Percentiles rank a stretch among this genome's conserved stretches.
Evolutionary conservation across 768 basidiomycete genomes (phyloP).

Genomic region (Mrakia blollopis): DNA sequence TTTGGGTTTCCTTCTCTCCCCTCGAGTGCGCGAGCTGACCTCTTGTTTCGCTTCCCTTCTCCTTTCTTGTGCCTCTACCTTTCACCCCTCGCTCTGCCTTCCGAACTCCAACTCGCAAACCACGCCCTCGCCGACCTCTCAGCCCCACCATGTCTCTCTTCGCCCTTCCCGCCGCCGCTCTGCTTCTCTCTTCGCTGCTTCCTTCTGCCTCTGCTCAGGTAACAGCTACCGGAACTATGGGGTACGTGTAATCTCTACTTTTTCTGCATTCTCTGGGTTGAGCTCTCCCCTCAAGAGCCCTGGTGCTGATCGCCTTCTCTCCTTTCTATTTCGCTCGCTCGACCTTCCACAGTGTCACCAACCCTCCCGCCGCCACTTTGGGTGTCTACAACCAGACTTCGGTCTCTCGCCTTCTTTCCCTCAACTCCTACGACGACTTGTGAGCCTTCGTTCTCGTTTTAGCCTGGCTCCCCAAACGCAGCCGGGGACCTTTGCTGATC

Average conservation of each 20-base stretch:
- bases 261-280: no score
- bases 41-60: neutral
- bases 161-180: constrained; percentile 11
- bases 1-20: neutral
- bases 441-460: neutral
- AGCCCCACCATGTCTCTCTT: neutral
- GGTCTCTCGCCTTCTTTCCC: constrained; percentile 21
- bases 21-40: neutral
- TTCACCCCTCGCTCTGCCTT: neutral
- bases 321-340: neutral
- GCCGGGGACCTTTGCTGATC: neutral
- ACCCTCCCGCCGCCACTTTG: constrained; percentile 14
- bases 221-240: neutral
- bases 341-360: neutral
- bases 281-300: neutral
- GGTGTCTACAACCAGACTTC: constrained; percentile 32
- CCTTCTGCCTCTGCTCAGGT: constrained; percentile 11
- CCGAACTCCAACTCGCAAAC: no score
- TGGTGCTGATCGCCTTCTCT: neutral
- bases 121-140: neutral
- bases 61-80: neutral
- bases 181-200: constrained; percentile 9
- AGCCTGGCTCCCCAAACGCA: neutral
- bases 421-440: constrained; percentile 34
- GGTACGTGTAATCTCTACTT: no score